Conservation (phyloP, 2,329 filamentous ascomycete genomes). For the Grosmannia clavigera region DNA sequence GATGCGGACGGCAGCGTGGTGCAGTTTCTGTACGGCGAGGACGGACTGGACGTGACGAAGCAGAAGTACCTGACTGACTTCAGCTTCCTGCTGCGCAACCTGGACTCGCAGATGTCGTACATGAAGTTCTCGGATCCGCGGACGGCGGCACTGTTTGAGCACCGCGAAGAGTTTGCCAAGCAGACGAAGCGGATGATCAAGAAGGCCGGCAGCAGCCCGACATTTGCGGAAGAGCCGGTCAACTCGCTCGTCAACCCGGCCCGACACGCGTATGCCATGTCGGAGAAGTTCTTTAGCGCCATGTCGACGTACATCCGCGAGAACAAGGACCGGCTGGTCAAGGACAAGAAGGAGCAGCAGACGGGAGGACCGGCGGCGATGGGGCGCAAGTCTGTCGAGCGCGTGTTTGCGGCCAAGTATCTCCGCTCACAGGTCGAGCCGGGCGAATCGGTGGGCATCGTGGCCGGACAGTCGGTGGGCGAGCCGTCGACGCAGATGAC, state of each 20-base stretch:
- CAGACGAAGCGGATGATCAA: constrained; percentile 76
- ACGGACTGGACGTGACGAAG: constrained; percentile 88
- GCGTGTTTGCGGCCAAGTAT: constrained; percentile 83
- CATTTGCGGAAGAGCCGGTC: constrained; percentile 61
- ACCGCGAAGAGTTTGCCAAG: constrained; percentile 52
- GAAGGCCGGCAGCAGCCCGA: constrained; percentile 44
- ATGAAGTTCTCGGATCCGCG: constrained; percentile 50
- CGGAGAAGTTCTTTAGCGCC: constrained; percentile 67
- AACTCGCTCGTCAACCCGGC: constrained; percentile 62
- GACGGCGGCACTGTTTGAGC: constrained; percentile 33
- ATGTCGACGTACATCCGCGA: constrained; percentile 67
- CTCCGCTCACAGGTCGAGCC: constrained; percentile 84
- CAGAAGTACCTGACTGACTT: constrained; percentile 87
- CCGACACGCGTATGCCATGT: constrained; percentile 72
- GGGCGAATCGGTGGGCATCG: constrained; percentile 91
- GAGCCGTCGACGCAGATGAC: constrained; percentile 99
- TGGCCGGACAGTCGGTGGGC: constrained; percentile 91
- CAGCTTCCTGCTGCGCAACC: constrained; percentile 78
- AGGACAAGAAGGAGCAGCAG: constrained; percentile 20
- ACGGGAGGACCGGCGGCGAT: background rate
- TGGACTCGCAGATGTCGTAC: constrained; percentile 65
- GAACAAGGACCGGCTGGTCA: constrained; percentile 53
- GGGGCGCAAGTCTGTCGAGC: constrained; percentile 58
- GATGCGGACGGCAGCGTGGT: constrained; percentile 88
- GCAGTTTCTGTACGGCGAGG: constrained; percentile 94